Conservation (phyloP, 176 grass and related monocot species). For the Areca catechu region DNA sequence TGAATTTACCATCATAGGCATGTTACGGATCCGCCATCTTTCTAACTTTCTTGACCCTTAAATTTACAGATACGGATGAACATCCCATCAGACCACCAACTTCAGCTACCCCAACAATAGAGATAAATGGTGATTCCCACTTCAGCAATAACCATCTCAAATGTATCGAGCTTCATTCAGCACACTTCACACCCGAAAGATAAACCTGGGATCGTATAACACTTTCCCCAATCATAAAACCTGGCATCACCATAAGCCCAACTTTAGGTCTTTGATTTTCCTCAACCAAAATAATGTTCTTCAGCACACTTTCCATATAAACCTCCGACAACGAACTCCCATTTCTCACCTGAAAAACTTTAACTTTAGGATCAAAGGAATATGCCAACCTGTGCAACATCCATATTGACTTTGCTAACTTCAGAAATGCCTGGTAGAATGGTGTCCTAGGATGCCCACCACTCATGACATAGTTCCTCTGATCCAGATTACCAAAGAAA, state of each 20-base stretch:
- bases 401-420: constrained; percentile 81
- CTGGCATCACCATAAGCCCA: constrained; percentile 93
- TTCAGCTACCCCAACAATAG: too few species aligned
- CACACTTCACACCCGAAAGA: constrained; percentile 51
- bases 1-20: too few species aligned
- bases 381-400: constrained; percentile 66
- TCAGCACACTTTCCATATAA: constrained; percentile 81
- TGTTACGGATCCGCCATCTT: too few species aligned
- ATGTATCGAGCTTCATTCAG: constrained; percentile 28
- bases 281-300: constrained; percentile 51
- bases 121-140: too few species aligned
- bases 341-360: constrained; percentile 64
- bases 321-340: constrained; percentile 62
- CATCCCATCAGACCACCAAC: too few species aligned
- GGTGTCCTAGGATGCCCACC: constrained; percentile 89
- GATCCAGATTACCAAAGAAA: constrained; percentile 81
- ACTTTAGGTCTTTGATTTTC: constrained; percentile 49
- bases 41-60: too few species aligned
- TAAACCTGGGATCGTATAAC: constrained; percentile 67
- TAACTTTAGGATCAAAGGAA: constrained; percentile 62
- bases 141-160: too few species aligned
- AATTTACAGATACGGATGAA: too few species aligned
- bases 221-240: constrained; percentile 59
- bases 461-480: constrained; percentile 78
- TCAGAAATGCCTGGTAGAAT: constrained; percentile 92